Base-by-base conservation (phyloP, 1,139 yeast genomes). In the Geotrichum siamense region DNA sequence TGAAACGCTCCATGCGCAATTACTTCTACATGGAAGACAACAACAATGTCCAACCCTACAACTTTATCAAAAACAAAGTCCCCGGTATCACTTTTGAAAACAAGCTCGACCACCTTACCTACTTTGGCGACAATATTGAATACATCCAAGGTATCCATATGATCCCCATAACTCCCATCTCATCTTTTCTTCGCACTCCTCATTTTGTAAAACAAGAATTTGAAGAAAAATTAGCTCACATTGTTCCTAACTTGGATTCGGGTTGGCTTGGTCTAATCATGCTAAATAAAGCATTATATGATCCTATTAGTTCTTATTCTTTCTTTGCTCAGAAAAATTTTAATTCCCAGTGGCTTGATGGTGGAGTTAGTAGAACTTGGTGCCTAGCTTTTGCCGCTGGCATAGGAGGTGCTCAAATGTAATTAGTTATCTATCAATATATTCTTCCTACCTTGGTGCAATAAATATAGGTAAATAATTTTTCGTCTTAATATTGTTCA, bases 121-220 rank as follows among this genome's bases (percentile, higher is more conserved):
- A 79, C 65, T 87, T 87, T 57, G 96, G 96, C 3, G 71, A 71
- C 55, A 71, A 76, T 45, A 59, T 70, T 33, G 91, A 89, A 62
- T 91, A 82, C 62, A 87, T 91, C 44, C 97, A 89, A 58, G 96
- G 96, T 59, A 89, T 91, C 51, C 97, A 91, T 61, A 91, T 93
- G 81, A 71, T 91, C 48, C 95, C 98, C 20, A 69, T 85, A 39
- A 86, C 95, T 0, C 91, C 96, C 0, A 78, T 84, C 13, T 81
- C 96, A 13, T 79, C 93, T 0, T 78, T 74, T 51, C 72, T 87
- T 36, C 75, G 97, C 61, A 69, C 72, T 4, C 75, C 87, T 1
- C 63, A 69, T 1, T 91, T 78, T 63, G 94, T 82, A 15, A 57
- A 69, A 53, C 78, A 87, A 64, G 97, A 91, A 66, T 91, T 96